Base-by-base conservation (phyloP, 2,329 filamentous ascomycete species). In the Ustilaginoidea virens region DNA sequence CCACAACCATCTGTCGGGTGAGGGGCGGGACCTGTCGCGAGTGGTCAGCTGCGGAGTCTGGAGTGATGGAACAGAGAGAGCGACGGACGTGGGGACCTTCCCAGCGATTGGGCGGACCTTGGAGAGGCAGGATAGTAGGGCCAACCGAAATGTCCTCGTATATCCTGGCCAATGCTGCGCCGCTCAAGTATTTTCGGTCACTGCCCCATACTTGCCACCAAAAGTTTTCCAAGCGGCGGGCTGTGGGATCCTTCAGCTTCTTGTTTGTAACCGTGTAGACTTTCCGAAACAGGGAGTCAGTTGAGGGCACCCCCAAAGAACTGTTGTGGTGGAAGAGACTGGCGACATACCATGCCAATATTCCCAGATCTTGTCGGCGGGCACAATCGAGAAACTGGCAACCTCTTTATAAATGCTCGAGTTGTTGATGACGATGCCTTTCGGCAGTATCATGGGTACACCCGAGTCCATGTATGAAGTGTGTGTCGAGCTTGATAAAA, bases 151-250 rank as follows among this genome's bases (percentile, higher is more conserved):
- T 71, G 18, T 69, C 55, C 40, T 65, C 55, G 39, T 68, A 75
- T 5, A 74, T 49, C 35, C 49, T 59, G 32, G 71, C 69, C 25
- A 75, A 53, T 9, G 59, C 57, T 19, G 52, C 53, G 22, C 66
- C 70, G 26, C 65, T 63, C 27, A 74, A 53, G 30, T 58, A 45
- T 19, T 63, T 58, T 17, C 63, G 55, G 36, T 71, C 54, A 39
- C 71, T 74, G 19, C 69, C 69, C 60, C 68, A 69, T 30, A 75
- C 66, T 41, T 74, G 69, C 63, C 69, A 74, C 70, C 70, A 76
- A 39, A 74, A 73, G 40, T 74, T 69, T 43, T 75, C 70, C 13
- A 74, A 51, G 12, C 71, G 66, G 33, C 63, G 64, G 17, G 69
- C 68, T 3, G 68, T 74, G n/a, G 70, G 70, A 39, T 75, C 69